Conservation (phyloP, 257 asterid genomes). For the Jasminum sambac region DNA sequence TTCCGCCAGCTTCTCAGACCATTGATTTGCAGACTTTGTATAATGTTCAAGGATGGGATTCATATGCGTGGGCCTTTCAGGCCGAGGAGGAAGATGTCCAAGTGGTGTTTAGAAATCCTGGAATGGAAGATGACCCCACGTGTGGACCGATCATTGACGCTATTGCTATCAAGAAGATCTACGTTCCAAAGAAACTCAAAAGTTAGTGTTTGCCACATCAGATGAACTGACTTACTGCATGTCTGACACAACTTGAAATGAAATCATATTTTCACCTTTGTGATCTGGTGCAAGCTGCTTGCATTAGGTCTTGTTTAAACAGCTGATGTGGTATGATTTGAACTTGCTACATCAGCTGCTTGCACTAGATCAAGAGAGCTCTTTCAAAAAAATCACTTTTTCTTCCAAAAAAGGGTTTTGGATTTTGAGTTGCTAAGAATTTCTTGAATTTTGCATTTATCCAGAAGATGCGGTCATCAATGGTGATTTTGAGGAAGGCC, state of each 20-base stretch:
- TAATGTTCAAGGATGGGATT: conserved; percentile 90
- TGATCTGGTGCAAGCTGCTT: too few relatives aligned
- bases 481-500: conserved; percentile 95
- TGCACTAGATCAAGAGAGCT: too few relatives aligned
- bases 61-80: conserved; percentile 88
- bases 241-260: too few relatives aligned
- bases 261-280: too few relatives aligned
- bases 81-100: conserved; percentile 54
- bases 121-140: conserved; percentile 97
- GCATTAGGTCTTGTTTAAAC: too few relatives aligned
- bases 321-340: too few relatives aligned
- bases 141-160: conserved; percentile 97
- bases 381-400: too few relatives aligned
- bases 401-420: not conserved
- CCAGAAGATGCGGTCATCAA: conserved; percentile 81
- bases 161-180: conserved; percentile 86
- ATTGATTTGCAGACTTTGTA: conserved; percentile 86
- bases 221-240: too few relatives aligned
- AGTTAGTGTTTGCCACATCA: conserved; percentile 36
- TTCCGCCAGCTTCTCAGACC: conserved; percentile 79
- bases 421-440: not conserved
- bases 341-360: too few relatives aligned
- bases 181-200: conserved; percentile 70
- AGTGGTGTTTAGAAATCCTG: conserved; percentile 72
- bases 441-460: not conserved